Base-by-base conservation (phyloP, 495 filamentous ascomycete species). In the Apiosordaria backusii region DNA sequence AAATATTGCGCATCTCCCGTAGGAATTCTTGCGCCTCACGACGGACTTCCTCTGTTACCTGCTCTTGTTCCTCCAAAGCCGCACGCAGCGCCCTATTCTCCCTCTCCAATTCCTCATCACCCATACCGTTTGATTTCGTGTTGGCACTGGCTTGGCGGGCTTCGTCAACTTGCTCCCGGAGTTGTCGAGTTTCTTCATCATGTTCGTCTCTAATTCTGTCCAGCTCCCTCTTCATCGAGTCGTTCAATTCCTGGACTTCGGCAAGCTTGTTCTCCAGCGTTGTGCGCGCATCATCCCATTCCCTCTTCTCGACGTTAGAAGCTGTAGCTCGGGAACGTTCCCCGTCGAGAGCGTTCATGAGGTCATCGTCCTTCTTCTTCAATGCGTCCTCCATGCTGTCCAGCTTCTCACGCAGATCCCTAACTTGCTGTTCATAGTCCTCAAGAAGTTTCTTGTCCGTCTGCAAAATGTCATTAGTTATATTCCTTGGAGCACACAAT, bases 1-100 rank as follows among this genome's bases (percentile, higher is more conserved):
- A 93, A 50, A 99, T 83, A 29, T 81, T 81, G 68, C 90, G 89
- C 96, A 98, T 98, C 76, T 99, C 93, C 66, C 84, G 84, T 18
- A 99, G 79, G 74, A 92, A 97, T 59, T 88, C 84, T 62, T 91
- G 87, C 0, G 96, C 93, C 79, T 97, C 92, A 45, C 84, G 86
- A 22, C 91, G 86, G 40, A 97, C 95, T 72, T 96, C 91, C 63
- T 93, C 90, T 0, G 93, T 97, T n/a, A 96, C 84, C 59, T 90
- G 84, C 63, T 90, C 88, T 71, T 96, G 92, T 65, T 92, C 85
- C 62, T 81, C 80, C 35, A 96, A 75, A 23, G 92, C 85, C 60
- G 66, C 72, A 70, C 93, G 88, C 35, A 97, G 80, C 52, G 86
- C 86, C 65, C 89, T 80, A 69, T 97, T 89, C 70, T 92, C 88